Percentiles rank a stretch among this genome's conserved stretches.
Evolutionary conservation across 306 rosid species (phyloP).

Genomic region (Quercus mongolica): DNA sequence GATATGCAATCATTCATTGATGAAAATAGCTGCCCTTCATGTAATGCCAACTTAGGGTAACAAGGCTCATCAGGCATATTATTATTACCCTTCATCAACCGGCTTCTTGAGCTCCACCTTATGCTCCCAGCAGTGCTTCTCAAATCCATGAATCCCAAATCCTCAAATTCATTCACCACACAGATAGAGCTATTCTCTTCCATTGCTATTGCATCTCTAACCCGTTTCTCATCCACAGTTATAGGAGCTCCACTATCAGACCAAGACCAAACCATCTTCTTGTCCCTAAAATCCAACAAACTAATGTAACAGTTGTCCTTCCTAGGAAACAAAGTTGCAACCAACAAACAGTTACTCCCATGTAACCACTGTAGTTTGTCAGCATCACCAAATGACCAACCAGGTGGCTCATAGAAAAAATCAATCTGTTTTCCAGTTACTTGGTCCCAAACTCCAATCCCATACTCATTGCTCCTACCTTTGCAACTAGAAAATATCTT

Average conservation of each 20-base stretch:
- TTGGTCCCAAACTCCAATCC: conserved; percentile 96
- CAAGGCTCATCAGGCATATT: conserved; percentile 91
- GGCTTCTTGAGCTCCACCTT: conserved; percentile 91
- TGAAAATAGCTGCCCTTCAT: conserved; percentile 87
- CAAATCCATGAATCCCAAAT: conserved; percentile 87
- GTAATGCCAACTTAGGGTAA: conserved; percentile 82
- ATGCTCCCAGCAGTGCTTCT: conserved; percentile 58
- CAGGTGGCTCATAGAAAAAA: conserved; percentile 79
- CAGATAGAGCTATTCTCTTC: conserved; percentile 74
- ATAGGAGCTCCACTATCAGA: conserved; percentile 68
- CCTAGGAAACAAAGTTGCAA: conserved; percentile 86
- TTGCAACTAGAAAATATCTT: conserved; percentile 82
- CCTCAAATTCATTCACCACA: conserved; percentile 91
- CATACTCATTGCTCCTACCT: conserved; percentile 89
- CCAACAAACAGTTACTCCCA: conserved; percentile 70
- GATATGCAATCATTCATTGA: conserved; percentile 93
- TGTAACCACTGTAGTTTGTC: conserved; percentile 84
- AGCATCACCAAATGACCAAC: conserved; percentile 97
- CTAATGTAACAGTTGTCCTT: conserved; percentile 91
- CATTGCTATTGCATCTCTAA: conserved; percentile 90
- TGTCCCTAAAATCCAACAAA: conserved; percentile 76
- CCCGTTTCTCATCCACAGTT: conserved; percentile 68
- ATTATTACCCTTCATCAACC: conserved; percentile 74
- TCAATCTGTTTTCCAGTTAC: conserved; percentile 75
- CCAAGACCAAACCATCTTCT: conserved; percentile 93